Conservation (phyloP, 2,329 filamentous ascomycete species). For the Aspergillus arachidicola region DNA sequence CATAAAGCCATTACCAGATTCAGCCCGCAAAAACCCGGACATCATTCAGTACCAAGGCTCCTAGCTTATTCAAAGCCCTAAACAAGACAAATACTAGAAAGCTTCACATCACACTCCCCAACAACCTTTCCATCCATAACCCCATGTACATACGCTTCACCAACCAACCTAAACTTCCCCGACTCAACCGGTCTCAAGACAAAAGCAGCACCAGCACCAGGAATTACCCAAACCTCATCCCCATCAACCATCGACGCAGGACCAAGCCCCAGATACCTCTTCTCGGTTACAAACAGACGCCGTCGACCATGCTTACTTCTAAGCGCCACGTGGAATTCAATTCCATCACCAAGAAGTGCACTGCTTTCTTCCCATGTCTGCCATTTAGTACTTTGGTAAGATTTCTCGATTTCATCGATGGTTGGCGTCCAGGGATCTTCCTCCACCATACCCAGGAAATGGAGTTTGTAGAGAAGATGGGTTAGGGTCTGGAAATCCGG, state of each 20-base stretch:
- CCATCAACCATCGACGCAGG: conserved; percentile 5
- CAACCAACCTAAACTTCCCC: background rate
- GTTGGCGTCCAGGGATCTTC: conserved; percentile 3
- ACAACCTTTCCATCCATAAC: conserved; percentile 4
- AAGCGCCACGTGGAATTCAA: background rate
- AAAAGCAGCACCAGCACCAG: conserved; percentile 3
- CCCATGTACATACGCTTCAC: conserved; percentile 7
- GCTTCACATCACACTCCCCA: background rate
- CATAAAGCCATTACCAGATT: no score
- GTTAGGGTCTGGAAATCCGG: conserved; percentile 3
- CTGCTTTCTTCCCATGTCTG: conserved; percentile 6
- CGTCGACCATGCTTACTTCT: conserved; percentile 4
- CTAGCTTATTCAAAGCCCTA: background rate
- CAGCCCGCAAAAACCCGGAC: no score
- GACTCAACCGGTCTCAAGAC: background rate
- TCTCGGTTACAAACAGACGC: conserved; percentile 6
- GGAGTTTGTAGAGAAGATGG: conserved; percentile 5
- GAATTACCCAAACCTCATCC: conserved; percentile 7
- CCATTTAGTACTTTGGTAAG: background rate
- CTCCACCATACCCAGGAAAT: conserved; percentile 2
- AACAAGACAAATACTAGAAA: background rate
- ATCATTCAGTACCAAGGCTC: no score
- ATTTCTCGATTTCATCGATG: conserved; percentile 1
- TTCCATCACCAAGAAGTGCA: background rate
- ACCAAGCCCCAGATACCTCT: conserved; percentile 4